These are phyloP conservation scores for Hericium alpestre DNA, from an alignment of 768 basidiomycete genomes.

Conservation along the genomic window DNA sequence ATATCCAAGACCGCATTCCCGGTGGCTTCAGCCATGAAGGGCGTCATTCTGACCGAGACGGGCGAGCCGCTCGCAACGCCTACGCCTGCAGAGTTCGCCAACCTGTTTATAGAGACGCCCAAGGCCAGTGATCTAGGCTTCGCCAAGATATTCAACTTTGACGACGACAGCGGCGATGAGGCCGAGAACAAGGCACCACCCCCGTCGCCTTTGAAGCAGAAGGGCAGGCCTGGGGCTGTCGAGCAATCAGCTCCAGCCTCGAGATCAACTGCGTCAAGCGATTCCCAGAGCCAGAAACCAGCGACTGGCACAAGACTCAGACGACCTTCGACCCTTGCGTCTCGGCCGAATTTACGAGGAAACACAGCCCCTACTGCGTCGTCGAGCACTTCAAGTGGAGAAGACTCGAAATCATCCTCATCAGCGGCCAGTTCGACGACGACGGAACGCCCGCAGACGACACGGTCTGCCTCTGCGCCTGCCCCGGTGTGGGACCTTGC, in stretches of 20 bases:
- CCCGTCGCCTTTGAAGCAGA: constrained; percentile 38
- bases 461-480: background rate
- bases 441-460: background rate
- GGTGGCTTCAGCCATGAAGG: constrained; percentile 32
- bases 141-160: constrained; percentile 66
- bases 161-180: constrained; percentile 19
- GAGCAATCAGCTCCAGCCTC: background rate
- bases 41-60: constrained; percentile 70
- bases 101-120: constrained; percentile 59
- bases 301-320: background rate
- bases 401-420: constrained; percentile 8
- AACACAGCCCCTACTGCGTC: background rate
- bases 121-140: constrained; percentile 52
- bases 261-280: background rate
- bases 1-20: constrained; percentile 16
- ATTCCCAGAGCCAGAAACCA: background rate
- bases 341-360: background rate
- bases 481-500: constrained; percentile 43
- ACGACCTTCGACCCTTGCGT: background rate
- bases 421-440: constrained; percentile 4
- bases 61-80: constrained; percentile 70
- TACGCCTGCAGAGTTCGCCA: constrained; percentile 51
- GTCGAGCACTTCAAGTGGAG: background rate
- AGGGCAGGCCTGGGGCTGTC: constrained; percentile 11
- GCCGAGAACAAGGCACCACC: constrained; percentile 19